phyloP scores from a whole-genome alignment of 805 yeast genomes.

The Metschnikowia gelsemii region DNA sequence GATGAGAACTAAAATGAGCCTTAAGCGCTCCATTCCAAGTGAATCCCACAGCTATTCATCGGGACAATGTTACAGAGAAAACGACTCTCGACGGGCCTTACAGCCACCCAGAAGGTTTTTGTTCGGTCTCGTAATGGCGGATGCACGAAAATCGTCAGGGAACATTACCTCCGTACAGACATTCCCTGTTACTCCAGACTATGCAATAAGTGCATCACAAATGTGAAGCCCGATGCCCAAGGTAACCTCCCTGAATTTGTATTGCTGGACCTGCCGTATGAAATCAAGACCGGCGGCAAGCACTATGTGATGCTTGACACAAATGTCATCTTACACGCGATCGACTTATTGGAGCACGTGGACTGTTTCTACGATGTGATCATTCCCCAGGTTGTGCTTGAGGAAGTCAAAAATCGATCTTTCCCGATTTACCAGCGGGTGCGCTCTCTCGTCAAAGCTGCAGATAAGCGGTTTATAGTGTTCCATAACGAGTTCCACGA shows the following conservation, averaged over 20 bases:
- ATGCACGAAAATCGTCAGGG: constrained; percentile 88
- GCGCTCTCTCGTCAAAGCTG: constrained; percentile 70
- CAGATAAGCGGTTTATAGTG: constrained; percentile 80
- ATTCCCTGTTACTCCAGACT: constrained; percentile 83
- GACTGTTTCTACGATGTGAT: constrained; percentile 83
- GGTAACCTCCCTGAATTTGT: constrained; percentile 67
- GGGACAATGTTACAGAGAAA: constrained; percentile 27
- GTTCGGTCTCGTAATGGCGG: constrained; percentile 88
- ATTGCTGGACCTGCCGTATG: constrained; percentile 61
- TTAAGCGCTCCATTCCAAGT: no score
- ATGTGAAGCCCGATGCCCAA: constrained; percentile 58
- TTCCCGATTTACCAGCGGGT: constrained; percentile 85
- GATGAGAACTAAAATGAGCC: constrained; percentile 6
- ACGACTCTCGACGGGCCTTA: constrained; percentile 41
- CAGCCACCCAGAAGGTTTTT: constrained; percentile 85
- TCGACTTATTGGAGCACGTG: constrained; percentile 80
- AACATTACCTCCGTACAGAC: constrained; percentile 88
- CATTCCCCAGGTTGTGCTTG: constrained; percentile 92
- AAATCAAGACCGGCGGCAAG: constrained; percentile 48
- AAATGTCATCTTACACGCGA: constrained; percentile 81
- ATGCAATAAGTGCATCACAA: constrained; percentile 61
- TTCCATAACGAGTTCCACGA: constrained; percentile 90
- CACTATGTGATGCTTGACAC: constrained; percentile 89
- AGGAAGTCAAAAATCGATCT: constrained; percentile 86
- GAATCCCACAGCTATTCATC: neutral